Conservation (phyloP, 345 rosid species). For the Sonneratia alba region DNA sequence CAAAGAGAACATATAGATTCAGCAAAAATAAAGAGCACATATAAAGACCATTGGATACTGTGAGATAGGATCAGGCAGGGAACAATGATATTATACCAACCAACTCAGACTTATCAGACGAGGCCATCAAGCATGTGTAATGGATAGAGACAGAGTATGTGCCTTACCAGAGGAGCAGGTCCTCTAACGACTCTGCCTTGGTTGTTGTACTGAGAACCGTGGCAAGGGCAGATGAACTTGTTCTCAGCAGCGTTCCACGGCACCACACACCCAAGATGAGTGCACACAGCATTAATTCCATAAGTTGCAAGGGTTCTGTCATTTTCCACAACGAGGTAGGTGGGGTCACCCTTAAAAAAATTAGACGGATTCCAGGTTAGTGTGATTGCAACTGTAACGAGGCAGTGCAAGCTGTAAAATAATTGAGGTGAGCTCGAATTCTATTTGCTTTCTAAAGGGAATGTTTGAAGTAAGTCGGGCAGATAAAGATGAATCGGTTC, state of each 20-base stretch:
- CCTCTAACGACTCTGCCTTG: slow-evolving; percentile 98
- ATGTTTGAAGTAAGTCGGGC: not conserved
- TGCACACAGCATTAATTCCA: slow-evolving; percentile 84
- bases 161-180: slow-evolving; percentile 92
- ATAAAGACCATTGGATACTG: too few species aligned
- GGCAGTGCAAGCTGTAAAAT: not conserved
- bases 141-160: not conserved
- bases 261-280: slow-evolving; percentile 96
- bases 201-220: slow-evolving; percentile 91
- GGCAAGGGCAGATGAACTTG: slow-evolving; percentile 97
- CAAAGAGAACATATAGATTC: not conserved
- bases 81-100: not conserved
- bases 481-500: not conserved
- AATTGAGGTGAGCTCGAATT: not conserved
- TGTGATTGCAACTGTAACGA: not conserved
- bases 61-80: too few species aligned
- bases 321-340: slow-evolving; percentile 91
- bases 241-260: slow-evolving; percentile 88
- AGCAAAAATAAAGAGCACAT: not conserved
- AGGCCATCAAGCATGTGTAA: not conserved
- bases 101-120: not conserved
- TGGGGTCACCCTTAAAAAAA: slow-evolving; percentile 72
- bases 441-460: not conserved
- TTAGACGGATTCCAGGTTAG: not conserved
- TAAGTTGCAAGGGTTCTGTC: slow-evolving; percentile 70